A percentile compares a stretch with the other conserved stretches of the same genome.
Conservation (phyloP, 2,329 filamentous ascomycete genomes). For the Juglanconis sp. region DNA sequence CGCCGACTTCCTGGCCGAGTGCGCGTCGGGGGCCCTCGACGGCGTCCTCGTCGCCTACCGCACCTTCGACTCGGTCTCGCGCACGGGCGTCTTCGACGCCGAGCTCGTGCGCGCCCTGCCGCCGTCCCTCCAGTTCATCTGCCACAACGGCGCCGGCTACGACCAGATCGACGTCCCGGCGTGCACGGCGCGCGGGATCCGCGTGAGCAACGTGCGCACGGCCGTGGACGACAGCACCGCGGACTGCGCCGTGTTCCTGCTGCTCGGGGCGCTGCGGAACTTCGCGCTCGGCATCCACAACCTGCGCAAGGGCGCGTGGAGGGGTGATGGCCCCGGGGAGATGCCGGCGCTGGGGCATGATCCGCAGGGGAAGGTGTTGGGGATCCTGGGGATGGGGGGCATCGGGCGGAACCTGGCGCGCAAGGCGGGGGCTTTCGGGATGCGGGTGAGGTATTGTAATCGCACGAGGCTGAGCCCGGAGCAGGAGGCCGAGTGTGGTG, state of each 20-base stretch:
- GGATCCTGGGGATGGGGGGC: conserved; percentile 82
- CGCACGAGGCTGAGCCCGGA: conserved; percentile 58
- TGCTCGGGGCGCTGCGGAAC: conserved; percentile 75
- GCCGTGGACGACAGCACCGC: conserved; percentile 82
- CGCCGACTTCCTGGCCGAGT: conserved; percentile 66
- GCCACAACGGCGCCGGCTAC: conserved; percentile 74
- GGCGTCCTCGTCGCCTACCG: conserved; percentile 65
- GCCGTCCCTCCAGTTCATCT: conserved; percentile 52
- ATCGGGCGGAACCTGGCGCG: conserved; percentile 75
- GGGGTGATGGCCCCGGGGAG: conserved; percentile 43
- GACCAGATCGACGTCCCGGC: conserved; percentile 75
- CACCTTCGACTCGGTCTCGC: conserved; percentile 61
- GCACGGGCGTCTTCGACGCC: conserved; percentile 68
- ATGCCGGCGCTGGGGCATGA: conserved; percentile 65
- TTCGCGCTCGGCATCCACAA: conserved; percentile 64
- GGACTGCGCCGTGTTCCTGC: conserved; percentile 75
- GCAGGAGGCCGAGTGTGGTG: conserved; percentile 45
- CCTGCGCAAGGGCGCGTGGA: conserved; percentile 66
- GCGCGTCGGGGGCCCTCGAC: conserved; percentile 61
- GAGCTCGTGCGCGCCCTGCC: conserved; percentile 63
- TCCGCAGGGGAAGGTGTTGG: conserved; percentile 73
- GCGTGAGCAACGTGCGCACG: conserved; percentile 77
- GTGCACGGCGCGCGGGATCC: conserved; percentile 64
- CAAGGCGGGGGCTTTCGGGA: conserved; percentile 73
- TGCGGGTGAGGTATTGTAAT: conserved; percentile 74